Percentiles rank a stretch among this genome's conserved stretches.
These are phyloP conservation scores for Microcyclospora tardicrescens DNA, from an alignment of 2,329 filamentous ascomycete genomes.

Conservation along the genomic window DNA sequence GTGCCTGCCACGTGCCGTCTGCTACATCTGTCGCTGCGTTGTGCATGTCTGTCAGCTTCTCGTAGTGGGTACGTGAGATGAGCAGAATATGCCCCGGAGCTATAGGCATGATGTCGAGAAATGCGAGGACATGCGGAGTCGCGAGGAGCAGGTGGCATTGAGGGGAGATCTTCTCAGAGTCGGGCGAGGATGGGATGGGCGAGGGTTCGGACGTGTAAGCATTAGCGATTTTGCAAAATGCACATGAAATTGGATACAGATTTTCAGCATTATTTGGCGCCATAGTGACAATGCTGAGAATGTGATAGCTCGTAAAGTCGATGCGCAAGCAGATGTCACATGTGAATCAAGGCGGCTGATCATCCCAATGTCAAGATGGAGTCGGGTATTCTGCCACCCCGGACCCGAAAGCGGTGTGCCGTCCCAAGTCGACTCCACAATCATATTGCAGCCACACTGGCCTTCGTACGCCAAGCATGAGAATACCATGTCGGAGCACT, in stretches of 20 bases:
- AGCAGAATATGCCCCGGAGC: slow-evolving; percentile 72
- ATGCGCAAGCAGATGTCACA: too few species aligned
- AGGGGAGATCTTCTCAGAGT: slow-evolving; percentile 20
- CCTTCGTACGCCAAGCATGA: neutral
- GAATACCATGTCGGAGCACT: slow-evolving; percentile 1
- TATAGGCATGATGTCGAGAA: slow-evolving; percentile 87
- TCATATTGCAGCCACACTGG: too few species aligned
- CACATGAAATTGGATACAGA: slow-evolving; percentile 36
- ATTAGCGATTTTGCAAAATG: slow-evolving; percentile 46
- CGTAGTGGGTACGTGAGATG: slow-evolving; percentile 61
- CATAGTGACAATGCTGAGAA: too few species aligned
- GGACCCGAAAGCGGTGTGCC: too few species aligned
- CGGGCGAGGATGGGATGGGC: slow-evolving; percentile 19
- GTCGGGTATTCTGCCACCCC: too few species aligned
- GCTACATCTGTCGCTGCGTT: slow-evolving; percentile 3
- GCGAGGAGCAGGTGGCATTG: slow-evolving; percentile 56
- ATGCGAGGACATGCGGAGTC: slow-evolving; percentile 65
- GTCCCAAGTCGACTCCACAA: too few species aligned
- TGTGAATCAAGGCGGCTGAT: too few species aligned
- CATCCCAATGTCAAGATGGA: too few species aligned
- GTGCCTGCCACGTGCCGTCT: slow-evolving; percentile 7
- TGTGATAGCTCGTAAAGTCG: too few species aligned
- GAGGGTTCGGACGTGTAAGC: slow-evolving; percentile 33
- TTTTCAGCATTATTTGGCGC: slow-evolving; percentile 7
- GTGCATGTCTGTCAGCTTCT: slow-evolving; percentile 60